Evolutionary conservation across 176 grass and related monocot species (phyloP), one percentile per base, ranked within the genome.

Genomic region (Thinopyrum elongatum): DNA sequence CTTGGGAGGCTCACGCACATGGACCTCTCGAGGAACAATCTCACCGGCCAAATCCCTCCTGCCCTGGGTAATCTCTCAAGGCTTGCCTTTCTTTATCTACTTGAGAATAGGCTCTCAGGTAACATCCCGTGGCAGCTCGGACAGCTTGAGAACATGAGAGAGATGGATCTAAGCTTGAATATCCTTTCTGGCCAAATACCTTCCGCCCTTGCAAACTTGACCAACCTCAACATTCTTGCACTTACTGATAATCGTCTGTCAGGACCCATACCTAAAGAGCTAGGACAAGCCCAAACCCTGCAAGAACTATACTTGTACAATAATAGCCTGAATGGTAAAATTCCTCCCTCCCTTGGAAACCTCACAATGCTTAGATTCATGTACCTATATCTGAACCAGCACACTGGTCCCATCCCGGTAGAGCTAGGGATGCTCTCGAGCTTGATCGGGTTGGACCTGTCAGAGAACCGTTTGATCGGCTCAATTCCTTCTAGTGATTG

Each of bases 11-110:
- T 77, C 74, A 77, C 47, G 3, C 26, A 22, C 21, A 34, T 74
- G 5, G 53, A 83, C 51, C 53, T 83, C 68, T 61, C 67, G 55
- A 21, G 8, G 16, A 74, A 74, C 28, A 84, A 46, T 5, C 82
- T 84, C 29, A 60, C 47, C 23, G 91, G 87, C 22, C 3, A 21
- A 1, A 86, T 89, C 22, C 90, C 90, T 64, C 14, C 58, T 29
- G 1, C 35, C 4, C 15, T 80, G 35, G 77, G 77, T 21, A 65
- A 80, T 29, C 77, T 80, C 55, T 42, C 77, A 9, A 64, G n/a
- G 17, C 77, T 80, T 17, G 25, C 5, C 4, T 39, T 65, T 3
- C 59, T 80, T 22, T 41, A 17, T 21, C 13, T 80, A 10, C 8
- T 2, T 28, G 35, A 2, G 12, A 80, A 61, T 44, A 80, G 3